Evolutionary conservation across 2,329 filamentous ascomycete genomes (phyloP).

Genomic region (Aspergillus caelatus): DNA sequence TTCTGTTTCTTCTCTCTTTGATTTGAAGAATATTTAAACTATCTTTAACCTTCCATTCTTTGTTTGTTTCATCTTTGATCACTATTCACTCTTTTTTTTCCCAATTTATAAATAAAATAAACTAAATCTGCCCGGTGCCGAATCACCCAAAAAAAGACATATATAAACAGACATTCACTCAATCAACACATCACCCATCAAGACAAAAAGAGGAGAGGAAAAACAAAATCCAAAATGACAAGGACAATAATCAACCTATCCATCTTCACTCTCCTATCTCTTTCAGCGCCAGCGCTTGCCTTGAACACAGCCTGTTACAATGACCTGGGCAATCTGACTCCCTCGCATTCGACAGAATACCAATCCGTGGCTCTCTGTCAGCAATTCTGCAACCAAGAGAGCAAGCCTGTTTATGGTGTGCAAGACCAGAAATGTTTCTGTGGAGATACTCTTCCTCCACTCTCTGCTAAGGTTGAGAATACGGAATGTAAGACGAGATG

Average conservation of each 20-base stretch:
- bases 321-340: slow-evolving; percentile 9
- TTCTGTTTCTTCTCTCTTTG: background rate
- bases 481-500: slow-evolving; percentile 26
- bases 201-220: background rate
- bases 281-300: slow-evolving; percentile 2
- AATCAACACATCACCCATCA: background rate
- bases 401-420: slow-evolving; percentile 23
- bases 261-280: slow-evolving; percentile 10
- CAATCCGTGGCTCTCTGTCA: slow-evolving; percentile 18
- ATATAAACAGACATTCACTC: background rate
- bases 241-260: slow-evolving; percentile 7
- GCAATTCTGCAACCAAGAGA: slow-evolving; percentile 15
- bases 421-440: slow-evolving; percentile 27
- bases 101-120: background rate
- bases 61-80: background rate
- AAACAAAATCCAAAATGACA: background rate
- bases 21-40: background rate
- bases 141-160: background rate
- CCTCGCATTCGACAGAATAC: background rate
- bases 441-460: slow-evolving; percentile 21
- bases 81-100: background rate
- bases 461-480: slow-evolving; percentile 19
- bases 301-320: slow-evolving; percentile 15
- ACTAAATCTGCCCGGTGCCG: background rate
- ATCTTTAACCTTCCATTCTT: slow-evolving; percentile 3